Base-by-base conservation (phyloP, 2,329 filamentous ascomycete genomes). In the Herpotrichia juniperi region DNA sequence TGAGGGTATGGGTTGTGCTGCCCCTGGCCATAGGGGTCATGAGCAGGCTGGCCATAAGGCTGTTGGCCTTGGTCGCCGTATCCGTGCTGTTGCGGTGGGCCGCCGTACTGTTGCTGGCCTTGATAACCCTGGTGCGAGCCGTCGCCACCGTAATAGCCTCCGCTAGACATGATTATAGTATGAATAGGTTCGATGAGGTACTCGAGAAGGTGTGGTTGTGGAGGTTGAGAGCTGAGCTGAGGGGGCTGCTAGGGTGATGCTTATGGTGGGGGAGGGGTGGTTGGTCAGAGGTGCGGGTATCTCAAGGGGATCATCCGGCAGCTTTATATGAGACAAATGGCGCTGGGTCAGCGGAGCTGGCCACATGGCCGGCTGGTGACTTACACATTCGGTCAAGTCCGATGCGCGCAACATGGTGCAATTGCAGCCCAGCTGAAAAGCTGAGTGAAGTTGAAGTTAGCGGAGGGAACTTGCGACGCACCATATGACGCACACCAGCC, bases 131-230 rank as follows among this genome's bases (percentile, higher is more conserved):
- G 58, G 19, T 58, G 53, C 40, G 60, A 57, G 42, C 58, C 58
- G 43, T 59, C 57, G 21, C 61, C 63, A 46, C 70, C 67, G 61
- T 74, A 74, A 53, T 73, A 74, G 42, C 70, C 68, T 50, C 69
- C 54, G 42, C 56, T 67, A 16, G 63, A 60, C 65, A 67, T 67
- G 45, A n/a, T 51, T n/a, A 28, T 48, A 12, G 26, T 10, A n/a
- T 7, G 42, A 28, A 26, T 48, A 26, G 19, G 31, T n/a, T 16
- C 17, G 11, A 30, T 39, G 47, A 22, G 30, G 40, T 28, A 35
- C 26, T 39, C 22, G 19, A 25, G 21, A 46, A 31, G 45, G 26
- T 22, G 43, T 37, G 42, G 44, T 48, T 21, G 42, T 42, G 24
- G 35, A 45, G 25, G 37, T 42, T 26, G 11, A 16, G 48, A 30